A percentile compares a stretch with the other conserved stretches of the same genome.
phyloP scores from a whole-genome alignment of 768 basidiomycete species.

The Aureoboletus auriporus region DNA sequence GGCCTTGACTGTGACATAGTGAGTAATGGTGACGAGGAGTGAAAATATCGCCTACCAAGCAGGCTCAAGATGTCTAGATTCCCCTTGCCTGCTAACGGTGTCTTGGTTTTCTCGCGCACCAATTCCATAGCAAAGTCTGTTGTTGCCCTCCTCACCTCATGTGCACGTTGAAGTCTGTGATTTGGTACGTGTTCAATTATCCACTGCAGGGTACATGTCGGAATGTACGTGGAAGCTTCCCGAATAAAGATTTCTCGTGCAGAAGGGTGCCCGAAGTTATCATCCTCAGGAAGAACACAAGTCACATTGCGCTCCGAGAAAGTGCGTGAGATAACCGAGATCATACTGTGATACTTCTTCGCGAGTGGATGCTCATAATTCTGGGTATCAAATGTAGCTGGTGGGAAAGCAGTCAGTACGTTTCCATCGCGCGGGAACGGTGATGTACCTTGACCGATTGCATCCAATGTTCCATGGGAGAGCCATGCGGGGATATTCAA shows the following conservation, averaged over 20 bases:
- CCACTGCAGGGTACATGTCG: slow-evolving; percentile 25
- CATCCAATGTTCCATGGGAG: slow-evolving; percentile 44
- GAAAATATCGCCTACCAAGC: slow-evolving; percentile 30
- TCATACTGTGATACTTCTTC: slow-evolving; percentile 7
- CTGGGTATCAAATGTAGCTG: slow-evolving; percentile 42
- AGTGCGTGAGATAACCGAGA: slow-evolving; percentile 3
- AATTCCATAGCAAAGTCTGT: slow-evolving; percentile 12
- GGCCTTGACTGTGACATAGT: slow-evolving; percentile 18
- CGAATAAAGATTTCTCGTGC: slow-evolving; percentile 8
- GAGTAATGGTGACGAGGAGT: not conserved
- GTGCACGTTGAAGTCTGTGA: slow-evolving; percentile 15
- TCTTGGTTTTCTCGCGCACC: slow-evolving; percentile 13
- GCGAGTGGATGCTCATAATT: slow-evolving; percentile 9
- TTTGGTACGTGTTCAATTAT: slow-evolving; percentile 26
- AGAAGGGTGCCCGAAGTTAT: slow-evolving; percentile 16
- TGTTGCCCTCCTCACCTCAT: slow-evolving; percentile 2
- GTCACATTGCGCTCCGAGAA: not conserved
- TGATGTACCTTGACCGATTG: not conserved
- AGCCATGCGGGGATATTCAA: slow-evolving; percentile 27
- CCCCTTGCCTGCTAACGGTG: slow-evolving; percentile 13
- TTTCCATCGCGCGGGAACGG: not conserved
- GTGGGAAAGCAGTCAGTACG: not conserved
- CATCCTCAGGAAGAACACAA: slow-evolving; percentile 19
- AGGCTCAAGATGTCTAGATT: slow-evolving; percentile 24
- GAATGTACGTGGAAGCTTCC: slow-evolving; percentile 12